Percentiles rank a stretch among this genome's conserved stretches.
Evolutionary conservation across 805 yeast genomes (phyloP).

Genomic region (Cephaloascus fragrans): DNA sequence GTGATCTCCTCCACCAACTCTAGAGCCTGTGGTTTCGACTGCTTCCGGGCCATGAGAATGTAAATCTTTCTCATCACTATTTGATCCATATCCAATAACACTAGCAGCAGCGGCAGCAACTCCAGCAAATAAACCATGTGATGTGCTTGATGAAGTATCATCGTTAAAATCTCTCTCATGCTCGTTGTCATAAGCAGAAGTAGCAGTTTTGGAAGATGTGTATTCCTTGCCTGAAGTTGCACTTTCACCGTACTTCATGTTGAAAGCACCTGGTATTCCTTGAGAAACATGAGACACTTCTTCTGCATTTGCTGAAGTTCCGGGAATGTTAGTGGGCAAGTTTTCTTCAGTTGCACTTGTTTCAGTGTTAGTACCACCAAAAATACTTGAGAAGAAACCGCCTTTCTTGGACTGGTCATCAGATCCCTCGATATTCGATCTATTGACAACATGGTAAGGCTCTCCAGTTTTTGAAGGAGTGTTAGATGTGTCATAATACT

Average conservation of each 20-base stretch:
- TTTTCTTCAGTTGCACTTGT: neutral
- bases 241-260: too few species aligned
- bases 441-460: neutral
- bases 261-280: neutral
- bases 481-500: too few species aligned
- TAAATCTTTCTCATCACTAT: too few species aligned
- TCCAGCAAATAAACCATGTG: neutral
- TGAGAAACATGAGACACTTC: neutral
- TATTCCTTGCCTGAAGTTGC: too few species aligned
- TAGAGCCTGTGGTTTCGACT: too few species aligned
- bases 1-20: too few species aligned
- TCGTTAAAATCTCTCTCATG: neutral
- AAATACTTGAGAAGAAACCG: neutral
- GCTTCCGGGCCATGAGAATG: too few species aligned
- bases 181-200: too few species aligned
- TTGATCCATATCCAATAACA: neutral
- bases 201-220: too few species aligned
- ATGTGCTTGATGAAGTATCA: neutral
- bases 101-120: neutral
- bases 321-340: neutral
- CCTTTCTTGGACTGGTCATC: neutral
- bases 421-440: neutral
- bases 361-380: neutral
- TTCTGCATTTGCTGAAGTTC: neutral
- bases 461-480: neutral